Conservation (phyloP, 352 stramenopile species). For the Phytopythium aichiense region DNA sequence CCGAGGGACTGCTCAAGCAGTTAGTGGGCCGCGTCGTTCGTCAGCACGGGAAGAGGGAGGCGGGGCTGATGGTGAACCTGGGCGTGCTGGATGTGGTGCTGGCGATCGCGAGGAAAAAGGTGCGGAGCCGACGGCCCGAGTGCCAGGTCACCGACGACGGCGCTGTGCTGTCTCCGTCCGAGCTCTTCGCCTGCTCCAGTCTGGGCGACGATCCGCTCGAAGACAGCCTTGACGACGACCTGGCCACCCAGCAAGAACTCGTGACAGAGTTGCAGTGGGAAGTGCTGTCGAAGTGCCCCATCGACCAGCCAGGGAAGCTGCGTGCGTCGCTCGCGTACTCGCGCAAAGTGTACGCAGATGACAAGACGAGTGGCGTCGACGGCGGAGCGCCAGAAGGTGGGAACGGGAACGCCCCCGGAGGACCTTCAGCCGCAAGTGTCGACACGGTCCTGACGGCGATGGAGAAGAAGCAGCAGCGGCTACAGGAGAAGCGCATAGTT, state of each 20-base stretch:
- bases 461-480: constrained; percentile 47
- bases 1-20: constrained; percentile 82
- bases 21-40: constrained; percentile 16
- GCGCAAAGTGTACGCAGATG: constrained; percentile 43
- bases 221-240: constrained; percentile 51
- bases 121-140: constrained; percentile 39
- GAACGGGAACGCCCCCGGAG: neutral
- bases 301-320: constrained; percentile 42
- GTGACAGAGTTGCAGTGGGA: constrained; percentile 81
- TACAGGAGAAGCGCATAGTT: constrained; percentile 25
- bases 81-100: constrained; percentile 57
- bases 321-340: constrained; percentile 51
- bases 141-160: neutral
- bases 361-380: constrained; percentile 14
- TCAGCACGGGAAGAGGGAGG: constrained; percentile 10
- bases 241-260: constrained; percentile 34
- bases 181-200: neutral
- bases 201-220: constrained; percentile 33
- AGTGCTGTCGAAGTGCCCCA: constrained; percentile 40
- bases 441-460: constrained; percentile 45
- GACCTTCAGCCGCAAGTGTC: constrained; percentile 5
- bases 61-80: constrained; percentile 32
- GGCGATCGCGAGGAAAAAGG: constrained; percentile 47
- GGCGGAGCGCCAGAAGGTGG: constrained; percentile 5
- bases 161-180: neutral